These are phyloP conservation scores for Termitomyces sp. DNA, from an alignment of 768 basidiomycete genomes.

Conservation along the genomic window DNA sequence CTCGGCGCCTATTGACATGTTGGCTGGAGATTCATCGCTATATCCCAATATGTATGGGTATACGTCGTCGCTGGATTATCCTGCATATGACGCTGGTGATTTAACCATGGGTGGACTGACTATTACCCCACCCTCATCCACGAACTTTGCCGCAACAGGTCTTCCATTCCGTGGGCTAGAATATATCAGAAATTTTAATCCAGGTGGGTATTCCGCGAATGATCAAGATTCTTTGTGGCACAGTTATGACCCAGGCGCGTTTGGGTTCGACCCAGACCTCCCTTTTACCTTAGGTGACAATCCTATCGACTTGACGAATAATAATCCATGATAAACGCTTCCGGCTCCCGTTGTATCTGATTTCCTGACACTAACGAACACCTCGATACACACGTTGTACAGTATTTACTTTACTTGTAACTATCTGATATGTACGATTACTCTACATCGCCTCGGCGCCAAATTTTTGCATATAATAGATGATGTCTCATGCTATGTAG, in stretches of 20 bases:
- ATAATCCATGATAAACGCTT: constrained; percentile 17
- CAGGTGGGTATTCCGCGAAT: constrained; percentile 39
- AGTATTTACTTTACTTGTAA: constrained; percentile 5
- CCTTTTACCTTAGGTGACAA: constrained; percentile 57
- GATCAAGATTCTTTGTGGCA: constrained; percentile 53
- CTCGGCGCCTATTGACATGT: constrained; percentile 34
- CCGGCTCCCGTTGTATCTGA: constrained; percentile 1
- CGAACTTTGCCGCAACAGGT: constrained; percentile 66
- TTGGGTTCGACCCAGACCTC: constrained; percentile 73
- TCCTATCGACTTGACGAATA: constrained; percentile 30
- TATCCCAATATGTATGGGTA: constrained; percentile 43
- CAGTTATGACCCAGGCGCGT: constrained; percentile 68
- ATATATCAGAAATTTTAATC: constrained; percentile 74
- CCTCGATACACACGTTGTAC: constrained; percentile 1
- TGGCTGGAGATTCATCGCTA: constrained; percentile 35
- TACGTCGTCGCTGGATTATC: constrained; percentile 33
- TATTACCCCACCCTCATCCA: constrained; percentile 47
- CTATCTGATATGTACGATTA: background rate
- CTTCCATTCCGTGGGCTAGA: constrained; percentile 84
- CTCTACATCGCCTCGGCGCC: background rate
- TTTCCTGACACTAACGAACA: background rate
- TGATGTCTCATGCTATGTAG: background rate
- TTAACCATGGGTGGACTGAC: constrained; percentile 39
- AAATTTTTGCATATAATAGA: background rate
- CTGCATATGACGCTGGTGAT: constrained; percentile 37